Base-by-base conservation (phyloP, 2,329 filamentous ascomycete genomes). In the Hyphodiscus sp. region DNA sequence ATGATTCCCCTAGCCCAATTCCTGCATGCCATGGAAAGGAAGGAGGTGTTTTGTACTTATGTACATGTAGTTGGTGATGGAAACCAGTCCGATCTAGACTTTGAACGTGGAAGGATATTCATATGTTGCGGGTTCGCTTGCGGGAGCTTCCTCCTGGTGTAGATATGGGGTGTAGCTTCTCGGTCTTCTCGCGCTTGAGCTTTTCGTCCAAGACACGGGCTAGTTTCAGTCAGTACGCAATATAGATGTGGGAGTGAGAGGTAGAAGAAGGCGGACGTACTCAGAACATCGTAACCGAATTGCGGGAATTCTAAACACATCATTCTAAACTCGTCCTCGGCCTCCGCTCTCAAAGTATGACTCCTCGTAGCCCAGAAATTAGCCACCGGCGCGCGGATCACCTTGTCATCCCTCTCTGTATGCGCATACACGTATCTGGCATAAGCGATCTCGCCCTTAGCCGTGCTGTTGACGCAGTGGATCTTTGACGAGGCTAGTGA, bases 251-350 rank as follows among this genome's bases (percentile, higher is more conserved):
- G 11, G 18, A 41, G 10, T 9, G 10, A 33, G 29, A 47, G 1
- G 3, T 7, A 29, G 18, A 20, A 41, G 11, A 20, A 42, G 18
- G 29, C 26, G 23, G 41, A 74, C 78, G 61, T 76, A 89, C 83
- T 91, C 56, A 96, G 81, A 52, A 97, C 88, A 70, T 96, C 91
- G 74, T 91, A 96, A 66, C 87, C 87, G 68, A 96, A 96, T 68
- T 95, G 87, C 18, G 91, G 91, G 68, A 85, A 91, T 72, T 96
- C 88, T 68, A 96, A 74, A 73, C 91, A 96, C 71, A 96, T 82
- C 45, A 79, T 71, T 69, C 85, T 83, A 80, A 96, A 96, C 72
- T 95, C 89, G 7, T 82, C 79, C 71, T 95, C 89, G 41, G 91
- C 89, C 71, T 95, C 89, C 70, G 91, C 80, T 18, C 91, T 86